A percentile compares a stretch with the other conserved stretches of the same genome.
These are phyloP conservation scores for Suillus brevipes DNA, from an alignment of 768 basidiomycete genomes.

Conservation along the genomic window DNA sequence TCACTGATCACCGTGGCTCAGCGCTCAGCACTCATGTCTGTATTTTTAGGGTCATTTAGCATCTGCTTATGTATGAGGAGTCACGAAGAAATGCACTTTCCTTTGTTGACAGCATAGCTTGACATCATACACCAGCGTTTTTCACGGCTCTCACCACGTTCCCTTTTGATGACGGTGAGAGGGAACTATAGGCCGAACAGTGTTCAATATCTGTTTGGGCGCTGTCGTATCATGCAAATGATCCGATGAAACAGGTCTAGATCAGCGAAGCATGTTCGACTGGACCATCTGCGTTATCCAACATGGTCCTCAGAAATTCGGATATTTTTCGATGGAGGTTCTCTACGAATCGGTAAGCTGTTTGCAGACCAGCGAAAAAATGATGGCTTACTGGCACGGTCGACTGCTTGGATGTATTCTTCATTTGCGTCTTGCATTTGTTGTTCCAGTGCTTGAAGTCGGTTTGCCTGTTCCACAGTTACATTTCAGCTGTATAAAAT, in stretches of 20 bases:
- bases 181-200: not conserved
- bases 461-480: slow-evolving; percentile 50
- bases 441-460: slow-evolving; percentile 65
- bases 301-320: slow-evolving; percentile 55
- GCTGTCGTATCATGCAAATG: not conserved
- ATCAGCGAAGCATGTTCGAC: not conserved
- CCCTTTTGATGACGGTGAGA: not conserved
- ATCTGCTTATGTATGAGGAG: not conserved
- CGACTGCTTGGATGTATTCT: slow-evolving; percentile 72
- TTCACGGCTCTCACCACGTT: not conserved
- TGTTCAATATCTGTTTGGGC: not conserved
- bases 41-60: not conserved
- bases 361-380: not conserved
- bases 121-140: not conserved
- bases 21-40: not conserved
- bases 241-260: not conserved
- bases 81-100: not conserved
- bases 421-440: slow-evolving; percentile 73
- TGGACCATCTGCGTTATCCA: slow-evolving; percentile 49
- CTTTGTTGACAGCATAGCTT: not conserved
- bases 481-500: not conserved
- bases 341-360: slow-evolving; percentile 38
- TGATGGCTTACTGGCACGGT: slow-evolving; percentile 66
- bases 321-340: slow-evolving; percentile 60
- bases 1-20: slow-evolving; percentile 34